These are phyloP conservation scores for Elsinoe necatrix DNA, from an alignment of 2,329 filamentous ascomycete species.

Conservation along the genomic window DNA sequence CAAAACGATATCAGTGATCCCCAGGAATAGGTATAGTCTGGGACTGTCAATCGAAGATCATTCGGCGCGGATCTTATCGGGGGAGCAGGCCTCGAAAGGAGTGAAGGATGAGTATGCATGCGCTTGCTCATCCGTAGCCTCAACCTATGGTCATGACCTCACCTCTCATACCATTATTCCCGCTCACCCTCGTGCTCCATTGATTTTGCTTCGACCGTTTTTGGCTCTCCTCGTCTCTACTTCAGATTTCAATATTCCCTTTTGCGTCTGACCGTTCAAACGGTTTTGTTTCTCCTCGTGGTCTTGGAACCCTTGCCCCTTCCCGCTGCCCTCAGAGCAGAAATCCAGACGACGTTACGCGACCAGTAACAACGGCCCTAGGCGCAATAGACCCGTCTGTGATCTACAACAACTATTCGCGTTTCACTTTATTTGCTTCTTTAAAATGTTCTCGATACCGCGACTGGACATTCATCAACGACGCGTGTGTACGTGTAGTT, in stretches of 20 bases:
- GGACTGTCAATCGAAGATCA: constrained; percentile 1
- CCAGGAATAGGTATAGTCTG: constrained; percentile 10
- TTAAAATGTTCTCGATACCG: constrained; percentile 9
- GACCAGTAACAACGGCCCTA: constrained; percentile 9
- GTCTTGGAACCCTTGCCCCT: not conserved
- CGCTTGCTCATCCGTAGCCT: constrained; percentile 9
- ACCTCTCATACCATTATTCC: constrained; percentile 6
- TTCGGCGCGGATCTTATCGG: constrained; percentile 13
- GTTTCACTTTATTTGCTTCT: constrained; percentile 5
- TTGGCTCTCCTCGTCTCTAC: not conserved
- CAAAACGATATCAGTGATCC: constrained; percentile 1
- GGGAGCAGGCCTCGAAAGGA: not conserved
- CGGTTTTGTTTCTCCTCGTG: constrained; percentile 16
- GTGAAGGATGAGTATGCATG: not conserved
- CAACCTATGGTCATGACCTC: constrained; percentile 11
- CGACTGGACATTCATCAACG: not conserved
- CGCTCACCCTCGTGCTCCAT: not conserved
- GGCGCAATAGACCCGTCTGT: constrained; percentile 10
- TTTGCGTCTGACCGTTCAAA: constrained; percentile 12
- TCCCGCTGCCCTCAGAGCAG: constrained; percentile 5
- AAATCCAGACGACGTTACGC: constrained; percentile 4
- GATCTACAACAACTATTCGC: not conserved
- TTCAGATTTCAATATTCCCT: constrained; percentile 12
- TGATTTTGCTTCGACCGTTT: constrained; percentile 6
- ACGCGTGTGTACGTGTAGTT: constrained; percentile 5